These are phyloP conservation scores for Staphylotrichum longicolle DNA, from an alignment of 495 filamentous ascomycete genomes.

Conservation along the genomic window DNA sequence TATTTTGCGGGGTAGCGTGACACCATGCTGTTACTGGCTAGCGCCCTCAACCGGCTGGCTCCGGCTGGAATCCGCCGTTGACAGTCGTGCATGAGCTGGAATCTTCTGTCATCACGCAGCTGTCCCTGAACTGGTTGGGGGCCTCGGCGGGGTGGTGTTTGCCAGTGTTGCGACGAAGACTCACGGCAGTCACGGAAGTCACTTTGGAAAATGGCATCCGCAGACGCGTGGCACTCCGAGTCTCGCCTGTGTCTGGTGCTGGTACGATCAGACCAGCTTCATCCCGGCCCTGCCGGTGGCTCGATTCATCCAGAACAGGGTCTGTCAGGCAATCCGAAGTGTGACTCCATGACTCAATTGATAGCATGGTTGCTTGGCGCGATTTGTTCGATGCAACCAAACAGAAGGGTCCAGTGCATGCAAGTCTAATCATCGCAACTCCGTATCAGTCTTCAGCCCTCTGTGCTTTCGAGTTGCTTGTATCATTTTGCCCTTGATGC, in stretches of 20 bases:
- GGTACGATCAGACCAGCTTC: slow-evolving; percentile 11
- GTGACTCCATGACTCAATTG: slow-evolving; percentile 15
- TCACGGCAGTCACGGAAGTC: no score
- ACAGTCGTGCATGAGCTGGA: slow-evolving; percentile 7
- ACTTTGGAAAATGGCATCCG: not conserved
- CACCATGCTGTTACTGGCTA: slow-evolving; percentile 26
- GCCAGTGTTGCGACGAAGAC: no score
- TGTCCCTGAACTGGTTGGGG: no score
- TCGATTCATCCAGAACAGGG: slow-evolving; percentile 17
- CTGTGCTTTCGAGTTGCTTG: no score
- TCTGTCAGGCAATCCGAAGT: slow-evolving; percentile 15
- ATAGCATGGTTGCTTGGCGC: not conserved
- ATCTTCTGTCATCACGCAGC: no score
- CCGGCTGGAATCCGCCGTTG: slow-evolving; percentile 3
- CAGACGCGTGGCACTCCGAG: slow-evolving; percentile 4
- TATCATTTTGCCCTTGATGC: no score
- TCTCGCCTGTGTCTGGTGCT: slow-evolving; percentile 9
- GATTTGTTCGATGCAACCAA: not conserved
- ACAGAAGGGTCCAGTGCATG: not conserved
- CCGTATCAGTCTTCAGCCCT: no score
- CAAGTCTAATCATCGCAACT: no score
- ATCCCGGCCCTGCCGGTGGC: not conserved
- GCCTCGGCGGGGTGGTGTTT: no score
- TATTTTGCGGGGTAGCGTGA: slow-evolving; percentile 33
- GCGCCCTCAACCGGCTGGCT: slow-evolving; percentile 11